These are phyloP conservation scores for Silybum marianum DNA, from an alignment of 129 eudicot species.

Conservation along the genomic window DNA sequence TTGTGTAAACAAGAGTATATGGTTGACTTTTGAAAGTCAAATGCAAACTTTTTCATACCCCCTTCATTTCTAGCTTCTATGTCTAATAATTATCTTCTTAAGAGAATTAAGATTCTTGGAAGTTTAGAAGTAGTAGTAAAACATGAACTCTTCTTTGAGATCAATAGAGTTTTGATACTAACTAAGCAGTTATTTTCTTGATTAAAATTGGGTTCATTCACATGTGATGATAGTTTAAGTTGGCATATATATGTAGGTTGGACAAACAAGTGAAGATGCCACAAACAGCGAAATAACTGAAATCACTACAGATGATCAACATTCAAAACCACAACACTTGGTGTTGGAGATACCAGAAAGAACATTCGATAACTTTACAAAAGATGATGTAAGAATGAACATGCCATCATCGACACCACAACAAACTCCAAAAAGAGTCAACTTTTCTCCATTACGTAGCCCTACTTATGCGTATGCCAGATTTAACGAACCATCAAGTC, in stretches of 20 bases:
- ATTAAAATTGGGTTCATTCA: not conserved
- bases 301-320: slow-evolving; percentile 38
- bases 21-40: slow-evolving; percentile 33
- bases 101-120: not conserved
- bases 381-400: slow-evolving; percentile 59
- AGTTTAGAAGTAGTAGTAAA: too few species aligned
- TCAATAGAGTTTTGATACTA: too few species aligned
- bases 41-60: too few species aligned
- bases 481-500: slow-evolving; percentile 44
- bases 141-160: not conserved
- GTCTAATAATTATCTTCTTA: not conserved
- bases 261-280: slow-evolving; percentile 53
- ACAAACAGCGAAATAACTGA: slow-evolving; percentile 58
- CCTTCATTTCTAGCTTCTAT: too few species aligned
- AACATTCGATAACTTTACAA: slow-evolving; percentile 35
- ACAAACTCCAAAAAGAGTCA: slow-evolving; percentile 71
- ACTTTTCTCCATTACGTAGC: slow-evolving; percentile 62
- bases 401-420: slow-evolving; percentile 54
- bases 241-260: slow-evolving; percentile 42
- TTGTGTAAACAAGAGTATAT: too few species aligned
- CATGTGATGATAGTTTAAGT: slow-evolving; percentile 1
- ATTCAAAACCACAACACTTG: slow-evolving; percentile 32
- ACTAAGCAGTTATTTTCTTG: not conserved
- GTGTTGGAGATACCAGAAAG: slow-evolving; percentile 50
- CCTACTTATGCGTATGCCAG: slow-evolving; percentile 52